phyloP scores from a whole-genome alignment of 179 eudicot genomes.

The Silene coronaria region DNA sequence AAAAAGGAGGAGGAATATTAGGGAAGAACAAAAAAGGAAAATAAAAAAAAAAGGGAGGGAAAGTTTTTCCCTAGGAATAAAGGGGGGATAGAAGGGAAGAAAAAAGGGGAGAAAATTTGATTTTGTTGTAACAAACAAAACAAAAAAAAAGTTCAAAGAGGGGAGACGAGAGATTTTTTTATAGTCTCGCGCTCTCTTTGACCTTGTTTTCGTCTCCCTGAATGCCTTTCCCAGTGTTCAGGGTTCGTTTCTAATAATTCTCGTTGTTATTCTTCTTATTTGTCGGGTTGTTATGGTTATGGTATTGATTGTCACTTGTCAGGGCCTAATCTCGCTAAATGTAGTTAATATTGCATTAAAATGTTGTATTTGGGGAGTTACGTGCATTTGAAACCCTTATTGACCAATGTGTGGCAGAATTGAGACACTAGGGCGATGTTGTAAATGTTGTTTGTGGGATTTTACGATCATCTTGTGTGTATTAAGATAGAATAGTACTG shows the following conservation, averaged over 20 bases:
- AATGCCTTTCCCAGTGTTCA: conserved; percentile 77
- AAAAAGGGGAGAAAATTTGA: conserved; percentile 12
- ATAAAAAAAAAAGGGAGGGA: not conserved
- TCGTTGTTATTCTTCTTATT: not conserved
- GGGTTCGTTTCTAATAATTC: conserved; percentile 32
- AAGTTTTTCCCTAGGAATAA: conserved; percentile 3
- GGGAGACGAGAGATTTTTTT: conserved; percentile 19
- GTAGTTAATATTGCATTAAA: no score
- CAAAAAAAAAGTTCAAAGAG: conserved; percentile 17
- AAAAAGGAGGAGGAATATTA: not conserved
- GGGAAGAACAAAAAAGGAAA: not conserved
- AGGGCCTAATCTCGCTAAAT: not conserved
- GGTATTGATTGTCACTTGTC: not conserved
- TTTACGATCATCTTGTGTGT: no score
- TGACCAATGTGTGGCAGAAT: no score
- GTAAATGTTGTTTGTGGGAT: no score
- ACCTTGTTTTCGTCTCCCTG: conserved; percentile 71
- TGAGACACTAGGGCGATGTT: no score
- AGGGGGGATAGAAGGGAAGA: conserved; percentile 10
- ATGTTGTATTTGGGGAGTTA: no score
- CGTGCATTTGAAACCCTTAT: no score
- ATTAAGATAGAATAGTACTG: no score
- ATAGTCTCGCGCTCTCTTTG: conserved; percentile 58
- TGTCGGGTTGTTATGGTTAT: not conserved
- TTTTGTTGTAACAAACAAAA: not conserved